Base-by-base conservation (phyloP, 352 stramenopile species). In the Phytophthora hybrid region DNA sequence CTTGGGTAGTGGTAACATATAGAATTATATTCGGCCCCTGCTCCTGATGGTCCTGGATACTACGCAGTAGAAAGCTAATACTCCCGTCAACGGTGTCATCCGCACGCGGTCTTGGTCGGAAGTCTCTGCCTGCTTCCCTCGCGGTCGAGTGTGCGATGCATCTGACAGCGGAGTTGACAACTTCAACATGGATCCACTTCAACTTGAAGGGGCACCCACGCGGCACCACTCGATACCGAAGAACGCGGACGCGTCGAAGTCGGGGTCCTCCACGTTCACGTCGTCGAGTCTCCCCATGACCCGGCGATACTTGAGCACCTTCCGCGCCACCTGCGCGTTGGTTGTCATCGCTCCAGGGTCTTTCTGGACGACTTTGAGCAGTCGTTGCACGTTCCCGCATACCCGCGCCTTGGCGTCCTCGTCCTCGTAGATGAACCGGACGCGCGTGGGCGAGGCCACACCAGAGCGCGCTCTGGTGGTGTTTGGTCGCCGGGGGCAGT, bases 221-320 rank as follows among this genome's bases (percentile, higher is more conserved):
- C 67, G 77, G 61, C 76, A 74, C 78, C 78, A 85, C 60, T 82
- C 78, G 46, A 85, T 78, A 39, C 78, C 78, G 18, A 85, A 79
- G 63, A 82, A 85, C 5, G 74, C 78, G 18, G 78, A 82, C 47
- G 67, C 75, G 31, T 85, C 78, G 47, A 85, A 81, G 46, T 74
- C 32, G 9, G 75, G 68, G 56, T 79, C 68, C 26, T 80, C 66
- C 11, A 81, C 52, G 63, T 85, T 70, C 51, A 85, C 74, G 31
- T 81, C 73, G 26, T 70, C 63, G 26, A 85, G 53, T 31, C 71
- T 69, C 19, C 55, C 71, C 67, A 82, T 76, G 49, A 85, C 61
- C 31, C 73, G 58, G 8, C 78, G 78, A 47, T 82, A 85, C n/a
- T 77, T 74, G 14, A 85, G 75, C 21, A 77, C 76, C 60, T 79